These are phyloP conservation scores for Kockiozyma suomiensis DNA, from an alignment of 805 yeast species.

Conservation along the genomic window DNA sequence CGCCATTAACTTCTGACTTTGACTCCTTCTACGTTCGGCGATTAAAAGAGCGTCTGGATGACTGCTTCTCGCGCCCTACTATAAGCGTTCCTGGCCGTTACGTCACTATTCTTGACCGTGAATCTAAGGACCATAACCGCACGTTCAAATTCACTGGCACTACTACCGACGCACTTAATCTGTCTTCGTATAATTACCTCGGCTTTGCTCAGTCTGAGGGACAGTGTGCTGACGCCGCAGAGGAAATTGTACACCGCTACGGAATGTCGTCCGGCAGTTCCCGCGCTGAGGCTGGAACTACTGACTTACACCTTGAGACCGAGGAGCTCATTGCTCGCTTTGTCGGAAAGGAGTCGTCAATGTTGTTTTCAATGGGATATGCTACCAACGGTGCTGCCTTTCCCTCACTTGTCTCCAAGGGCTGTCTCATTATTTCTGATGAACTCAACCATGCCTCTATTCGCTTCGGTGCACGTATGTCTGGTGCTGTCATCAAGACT, in stretches of 20 bases:
- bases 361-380: slow-evolving; percentile 90
- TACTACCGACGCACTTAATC: slow-evolving; percentile 74
- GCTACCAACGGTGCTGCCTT: slow-evolving; percentile 92
- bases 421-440: slow-evolving; percentile 90
- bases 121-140: slow-evolving; percentile 63
- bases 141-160: slow-evolving; percentile 76
- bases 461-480: slow-evolving; percentile 88
- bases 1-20: slow-evolving; percentile 93
- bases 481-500: slow-evolving; percentile 77
- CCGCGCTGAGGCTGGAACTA: slow-evolving; percentile 71
- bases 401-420: slow-evolving; percentile 77
- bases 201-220: slow-evolving; percentile 98
- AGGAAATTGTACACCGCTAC: slow-evolving; percentile 60
- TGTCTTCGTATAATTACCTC: slow-evolving; percentile 88
- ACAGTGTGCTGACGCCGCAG: slow-evolving; percentile 78
- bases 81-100: slow-evolving; percentile 96
- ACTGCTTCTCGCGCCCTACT: slow-evolving; percentile 94
- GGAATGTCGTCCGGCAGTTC: slow-evolving; percentile 84
- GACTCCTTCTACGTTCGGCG: slow-evolving; percentile 93
- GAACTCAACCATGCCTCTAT: slow-evolving; percentile 94
- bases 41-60: slow-evolving; percentile 85
- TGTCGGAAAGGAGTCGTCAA: slow-evolving; percentile 86
- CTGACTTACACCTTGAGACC: slow-evolving; percentile 70
- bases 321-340: slow-evolving; percentile 80
- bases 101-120: slow-evolving; percentile 78